phyloP scores from a whole-genome alignment of 106 monocot genomes.

The Vanilla planifolia region DNA sequence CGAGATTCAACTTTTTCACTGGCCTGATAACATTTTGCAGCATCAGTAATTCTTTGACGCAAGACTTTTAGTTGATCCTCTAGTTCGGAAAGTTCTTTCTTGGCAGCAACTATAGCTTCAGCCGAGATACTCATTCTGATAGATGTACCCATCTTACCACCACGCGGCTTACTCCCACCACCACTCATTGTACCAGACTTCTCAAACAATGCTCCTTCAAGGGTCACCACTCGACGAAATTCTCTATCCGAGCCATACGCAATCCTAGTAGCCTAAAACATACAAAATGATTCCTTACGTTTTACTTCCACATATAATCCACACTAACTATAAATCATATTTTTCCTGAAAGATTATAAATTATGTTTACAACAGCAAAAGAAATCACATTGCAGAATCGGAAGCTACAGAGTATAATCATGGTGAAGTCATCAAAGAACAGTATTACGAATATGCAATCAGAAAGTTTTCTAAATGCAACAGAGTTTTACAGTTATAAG shows the following conservation, averaged over 20 bases:
- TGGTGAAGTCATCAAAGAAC: no score
- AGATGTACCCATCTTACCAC: constrained; percentile 96
- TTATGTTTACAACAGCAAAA: no score
- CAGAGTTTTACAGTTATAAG: no score
- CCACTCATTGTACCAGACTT: constrained; percentile 97
- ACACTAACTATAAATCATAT: no score
- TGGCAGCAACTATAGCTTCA: constrained; percentile 61
- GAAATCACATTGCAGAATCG: no score
- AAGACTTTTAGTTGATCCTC: constrained; percentile 55
- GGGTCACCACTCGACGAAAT: constrained; percentile 85
- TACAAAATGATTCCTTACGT: not conserved
- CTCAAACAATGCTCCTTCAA: constrained; percentile 84
- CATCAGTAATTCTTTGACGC: constrained; percentile 50
- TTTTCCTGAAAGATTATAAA: no score
- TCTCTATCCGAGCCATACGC: constrained; percentile 67
- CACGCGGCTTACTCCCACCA: constrained; percentile 77
- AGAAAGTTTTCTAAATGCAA: no score
- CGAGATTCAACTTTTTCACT: constrained; percentile 47
- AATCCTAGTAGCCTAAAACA: constrained; percentile 68
- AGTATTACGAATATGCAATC: no score
- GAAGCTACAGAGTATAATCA: no score
- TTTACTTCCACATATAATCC: no score
- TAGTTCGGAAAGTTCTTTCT: constrained; percentile 66
- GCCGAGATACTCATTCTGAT: constrained; percentile 70
- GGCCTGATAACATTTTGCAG: constrained; percentile 37